Evolutionary conservation across 2,329 filamentous ascomycete genomes (phyloP).

Genomic region (Lachnellula willkommii): DNA sequence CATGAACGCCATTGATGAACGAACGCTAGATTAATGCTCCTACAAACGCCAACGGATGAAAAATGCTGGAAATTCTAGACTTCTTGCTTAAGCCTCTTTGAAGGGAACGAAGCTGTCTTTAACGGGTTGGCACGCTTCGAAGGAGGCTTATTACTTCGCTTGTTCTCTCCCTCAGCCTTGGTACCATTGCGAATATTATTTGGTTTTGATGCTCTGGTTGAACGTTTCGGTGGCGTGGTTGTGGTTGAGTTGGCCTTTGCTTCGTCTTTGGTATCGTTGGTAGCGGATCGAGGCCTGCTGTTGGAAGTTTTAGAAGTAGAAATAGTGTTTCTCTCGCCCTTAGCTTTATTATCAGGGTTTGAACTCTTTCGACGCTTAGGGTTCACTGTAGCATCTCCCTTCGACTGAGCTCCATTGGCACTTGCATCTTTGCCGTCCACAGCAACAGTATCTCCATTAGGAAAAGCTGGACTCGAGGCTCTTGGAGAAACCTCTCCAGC

Average conservation of each 20-base stretch:
- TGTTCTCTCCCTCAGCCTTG: not conserved
- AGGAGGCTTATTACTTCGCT: not conserved
- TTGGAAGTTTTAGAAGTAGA: too few relatives aligned
- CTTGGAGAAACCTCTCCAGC: not conserved
- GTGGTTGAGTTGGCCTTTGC: not conserved
- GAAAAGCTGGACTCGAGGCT: not conserved
- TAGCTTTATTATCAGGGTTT: too few relatives aligned
- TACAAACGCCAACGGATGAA: not conserved
- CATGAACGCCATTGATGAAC: not conserved
- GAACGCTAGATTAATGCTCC: not conserved
- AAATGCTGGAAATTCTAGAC: not conserved
- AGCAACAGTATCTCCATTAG: not conserved
- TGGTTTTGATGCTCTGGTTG: not conserved
- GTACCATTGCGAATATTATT: not conserved
- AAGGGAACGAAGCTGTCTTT: not conserved
- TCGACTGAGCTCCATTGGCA: too few relatives aligned
- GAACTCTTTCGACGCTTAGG: too few relatives aligned
- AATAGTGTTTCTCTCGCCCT: too few relatives aligned
- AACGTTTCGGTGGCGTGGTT: not conserved
- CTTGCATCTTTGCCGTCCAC: too few relatives aligned
- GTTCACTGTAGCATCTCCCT: too few relatives aligned
- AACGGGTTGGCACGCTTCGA: not conserved
- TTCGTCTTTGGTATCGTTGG: not conserved
- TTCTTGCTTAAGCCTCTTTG: constrained; percentile 1
- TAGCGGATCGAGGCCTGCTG: too few relatives aligned